Conservation (phyloP, 2,329 filamentous ascomycete species). For the Metarhizium rileyi region DNA sequence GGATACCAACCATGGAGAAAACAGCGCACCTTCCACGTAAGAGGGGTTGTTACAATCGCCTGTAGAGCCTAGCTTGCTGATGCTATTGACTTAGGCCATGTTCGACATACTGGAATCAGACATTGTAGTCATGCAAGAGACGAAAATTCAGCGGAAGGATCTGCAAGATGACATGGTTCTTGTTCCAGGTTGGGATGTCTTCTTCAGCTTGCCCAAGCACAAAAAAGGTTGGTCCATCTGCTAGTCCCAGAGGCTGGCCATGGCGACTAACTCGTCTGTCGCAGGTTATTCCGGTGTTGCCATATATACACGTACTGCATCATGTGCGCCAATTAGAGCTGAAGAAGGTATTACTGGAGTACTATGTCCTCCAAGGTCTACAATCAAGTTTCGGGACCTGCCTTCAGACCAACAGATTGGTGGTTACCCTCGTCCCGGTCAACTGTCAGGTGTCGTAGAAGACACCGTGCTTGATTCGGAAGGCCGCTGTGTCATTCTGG, state of each 20-base stretch:
- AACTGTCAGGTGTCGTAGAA: conserved; percentile 57
- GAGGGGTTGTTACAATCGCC: neutral
- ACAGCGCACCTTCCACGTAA: conserved; percentile 58
- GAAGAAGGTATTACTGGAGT: conserved; percentile 90
- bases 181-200: conserved; percentile 90
- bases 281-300: conserved; percentile 90
- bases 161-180: conserved; percentile 92
- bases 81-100: conserved; percentile 55
- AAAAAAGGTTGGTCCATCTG: conserved; percentile 64
- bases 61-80: neutral
- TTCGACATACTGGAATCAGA: conserved; percentile 89
- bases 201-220: conserved; percentile 83
- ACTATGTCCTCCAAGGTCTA: conserved; percentile 62
- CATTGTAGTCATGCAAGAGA: conserved; percentile 90
- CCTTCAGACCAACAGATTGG: conserved; percentile 70
- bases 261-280: neutral
- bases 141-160: conserved; percentile 92
- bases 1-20: conserved; percentile 76
- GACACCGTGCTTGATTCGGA: conserved; percentile 73
- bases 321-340: conserved; percentile 76
- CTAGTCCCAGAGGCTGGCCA: neutral
- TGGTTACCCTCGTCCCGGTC: conserved; percentile 66
- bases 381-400: conserved; percentile 63
- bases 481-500: conserved; percentile 80
- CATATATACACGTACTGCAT: conserved; percentile 83